Evolutionary conservation across 148 eudicot genomes (phyloP), one percentile per base, ranked within the genome.

Genomic region (Chenopodium quinoa): DNA sequence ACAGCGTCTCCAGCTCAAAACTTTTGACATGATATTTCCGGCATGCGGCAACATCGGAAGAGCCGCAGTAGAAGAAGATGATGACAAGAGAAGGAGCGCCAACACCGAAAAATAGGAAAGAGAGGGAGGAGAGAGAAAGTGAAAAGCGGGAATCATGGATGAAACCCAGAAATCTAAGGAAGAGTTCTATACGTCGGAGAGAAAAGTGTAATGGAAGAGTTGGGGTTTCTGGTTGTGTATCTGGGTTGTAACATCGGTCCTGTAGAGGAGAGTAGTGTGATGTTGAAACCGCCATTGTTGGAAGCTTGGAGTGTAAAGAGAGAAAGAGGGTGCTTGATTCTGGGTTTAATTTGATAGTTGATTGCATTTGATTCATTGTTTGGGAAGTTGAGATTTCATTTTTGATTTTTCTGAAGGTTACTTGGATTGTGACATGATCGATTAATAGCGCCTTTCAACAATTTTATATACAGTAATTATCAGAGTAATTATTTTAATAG

Each of bases 1-100:
- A 83, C 64, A 90, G 87, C 34, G 89, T 86, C 71, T 90, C 89
- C 19, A 92, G 78, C 90, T 93, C 98, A 71, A 92, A 93, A 4
- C 34, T 80, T 83, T 84, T 89, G 74, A 91, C 73, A 27, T 89
- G 91, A 75, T 86, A 89, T 75, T 83, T 73, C 1, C 83, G 83
- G 75, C 92, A 92, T 20, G 79, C 84, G 34, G 82, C 83, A 2
- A 80, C 48, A 32, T 37, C 37, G 47, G 83, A 54, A 52, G 70
- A n/a, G 65, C 60, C 56, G 85, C 98, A 91, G 78, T 80, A 78
- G 47, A 87, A 83, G 67, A 88, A 50, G 82, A 82, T 82, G 47
- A 92, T 83, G 67, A 85, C 60, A 4, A 80, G 22, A 13, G 92
- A 78, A 9, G 96, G 98, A 67, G 88, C 79, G 27, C 79, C 79